Conservation (phyloP, 2,329 filamentous ascomycete genomes). For the Bretziella fagacearum region DNA sequence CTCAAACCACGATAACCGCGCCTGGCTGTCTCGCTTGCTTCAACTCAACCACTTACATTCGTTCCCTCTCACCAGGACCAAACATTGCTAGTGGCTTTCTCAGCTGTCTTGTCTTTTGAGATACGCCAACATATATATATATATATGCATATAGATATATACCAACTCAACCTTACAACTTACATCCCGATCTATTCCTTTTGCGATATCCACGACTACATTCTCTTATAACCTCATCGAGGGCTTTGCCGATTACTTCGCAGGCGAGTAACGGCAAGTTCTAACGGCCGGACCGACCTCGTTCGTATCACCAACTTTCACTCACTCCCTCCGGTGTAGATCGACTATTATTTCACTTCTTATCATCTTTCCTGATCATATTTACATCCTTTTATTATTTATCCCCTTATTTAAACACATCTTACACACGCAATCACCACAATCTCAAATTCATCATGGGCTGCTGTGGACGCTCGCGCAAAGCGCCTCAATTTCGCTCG, state of each 20-base stretch:
- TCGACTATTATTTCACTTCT: slow-evolving; percentile 8
- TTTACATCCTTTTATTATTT: neutral
- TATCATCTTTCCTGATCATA: slow-evolving; percentile 11
- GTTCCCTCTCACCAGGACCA: neutral
- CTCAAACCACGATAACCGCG: neutral
- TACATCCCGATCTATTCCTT: neutral
- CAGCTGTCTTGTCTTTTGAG: neutral
- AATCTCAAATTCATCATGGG: slow-evolving; percentile 39
- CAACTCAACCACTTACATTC: neutral
- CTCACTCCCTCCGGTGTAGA: neutral
- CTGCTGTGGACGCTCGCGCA: slow-evolving; percentile 44
- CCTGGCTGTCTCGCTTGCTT: neutral
- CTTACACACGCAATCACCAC: slow-evolving; percentile 18
- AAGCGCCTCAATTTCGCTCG: slow-evolving; percentile 47
- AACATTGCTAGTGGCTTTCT: neutral
- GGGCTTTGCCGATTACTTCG: slow-evolving; percentile 11
- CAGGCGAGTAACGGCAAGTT: slow-evolving; percentile 15
- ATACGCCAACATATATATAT: neutral
- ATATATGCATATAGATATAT: neutral
- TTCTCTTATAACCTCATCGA: neutral
- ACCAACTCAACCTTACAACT: neutral
- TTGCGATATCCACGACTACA: neutral
- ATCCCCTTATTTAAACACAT: slow-evolving; percentile 8
- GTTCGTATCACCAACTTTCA: slow-evolving; percentile 3
- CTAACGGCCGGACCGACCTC: slow-evolving; percentile 14